Evolutionary conservation across 148 eudicot species (phyloP).

Genomic region (Polygonum aviculare): DNA sequence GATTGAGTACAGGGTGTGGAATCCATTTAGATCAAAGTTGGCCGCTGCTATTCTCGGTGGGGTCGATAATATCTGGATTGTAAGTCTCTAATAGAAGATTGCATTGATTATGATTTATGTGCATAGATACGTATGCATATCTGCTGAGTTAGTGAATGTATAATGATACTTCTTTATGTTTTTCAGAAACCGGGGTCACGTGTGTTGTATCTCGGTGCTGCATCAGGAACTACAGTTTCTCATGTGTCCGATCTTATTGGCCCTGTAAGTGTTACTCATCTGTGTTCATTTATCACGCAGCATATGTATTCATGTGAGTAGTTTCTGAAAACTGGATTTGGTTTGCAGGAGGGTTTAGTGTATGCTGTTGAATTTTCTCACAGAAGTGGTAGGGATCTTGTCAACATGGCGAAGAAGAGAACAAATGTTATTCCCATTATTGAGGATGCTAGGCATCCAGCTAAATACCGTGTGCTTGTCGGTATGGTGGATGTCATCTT

Average conservation of each 20-base stretch:
- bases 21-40: conserved; percentile 87
- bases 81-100: conserved; percentile 21
- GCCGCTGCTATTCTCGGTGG: conserved; percentile 96
- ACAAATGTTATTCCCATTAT: conserved; percentile 93
- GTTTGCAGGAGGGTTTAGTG: conserved; percentile 64
- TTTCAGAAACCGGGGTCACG: conserved; percentile 63
- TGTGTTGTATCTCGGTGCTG: conserved; percentile 96
- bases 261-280: conserved; percentile 52
- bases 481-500: conserved; percentile 97
- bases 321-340: not conserved
- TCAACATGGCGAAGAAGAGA: conserved; percentile 96
- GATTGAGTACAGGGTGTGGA: conserved; percentile 91
- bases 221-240: conserved; percentile 92
- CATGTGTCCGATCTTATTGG: conserved; percentile 92
- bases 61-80: conserved; percentile 87
- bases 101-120: not conserved
- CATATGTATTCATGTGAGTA: not conserved
- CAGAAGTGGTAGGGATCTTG: conserved; percentile 95
- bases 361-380: conserved; percentile 95
- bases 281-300: not conserved
- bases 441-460: conserved; percentile 98
- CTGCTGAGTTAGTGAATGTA: not conserved
- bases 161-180: not conserved
- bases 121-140: not conserved
- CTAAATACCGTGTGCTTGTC: conserved; percentile 88